Evolutionary conservation across 1,284 basidiomycete genomes (phyloP).

Genomic region (Chalciporus sp.): DNA sequence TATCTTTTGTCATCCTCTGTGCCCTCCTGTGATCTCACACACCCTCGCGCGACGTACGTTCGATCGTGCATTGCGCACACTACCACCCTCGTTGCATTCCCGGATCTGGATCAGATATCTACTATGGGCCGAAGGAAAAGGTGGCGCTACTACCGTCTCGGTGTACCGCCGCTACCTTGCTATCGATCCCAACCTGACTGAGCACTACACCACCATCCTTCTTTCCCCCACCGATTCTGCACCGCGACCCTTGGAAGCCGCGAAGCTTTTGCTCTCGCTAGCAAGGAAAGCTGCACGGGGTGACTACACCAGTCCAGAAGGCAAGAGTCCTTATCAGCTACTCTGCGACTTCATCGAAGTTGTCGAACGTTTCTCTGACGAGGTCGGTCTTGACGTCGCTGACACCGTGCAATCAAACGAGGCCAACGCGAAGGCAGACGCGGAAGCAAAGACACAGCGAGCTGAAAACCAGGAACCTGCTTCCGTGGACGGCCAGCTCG

Average conservation of each 20-base stretch:
- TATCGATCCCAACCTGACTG: conserved; percentile 84
- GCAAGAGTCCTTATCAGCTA: conserved; percentile 95
- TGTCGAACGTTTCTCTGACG: conserved; percentile 88
- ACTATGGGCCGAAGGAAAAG: conserved; percentile 87
- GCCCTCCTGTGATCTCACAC: conserved; percentile 82
- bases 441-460: conserved; percentile 42
- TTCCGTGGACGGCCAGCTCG: conserved; percentile 62
- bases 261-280: conserved; percentile 85
- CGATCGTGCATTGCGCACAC: conserved; percentile 91
- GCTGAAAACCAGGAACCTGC: conserved; percentile 45
- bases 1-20: conserved; percentile 88
- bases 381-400: conserved; percentile 89
- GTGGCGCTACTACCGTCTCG: conserved; percentile 83
- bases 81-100: conserved; percentile 92
- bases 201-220: conserved; percentile 80
- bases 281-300: conserved; percentile 84
- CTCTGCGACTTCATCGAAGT: conserved; percentile 93
- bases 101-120: conserved; percentile 95
- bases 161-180: conserved; percentile 91
- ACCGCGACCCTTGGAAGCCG: conserved; percentile 90
- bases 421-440: conserved; percentile 46
- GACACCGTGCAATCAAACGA: conserved; percentile 61
- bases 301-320: conserved; percentile 86
- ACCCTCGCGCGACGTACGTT: conserved; percentile 94
- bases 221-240: conserved; percentile 65